phyloP scores from a whole-genome alignment of 2,329 filamentous ascomycete species.

The Beauveria medogensis region DNA sequence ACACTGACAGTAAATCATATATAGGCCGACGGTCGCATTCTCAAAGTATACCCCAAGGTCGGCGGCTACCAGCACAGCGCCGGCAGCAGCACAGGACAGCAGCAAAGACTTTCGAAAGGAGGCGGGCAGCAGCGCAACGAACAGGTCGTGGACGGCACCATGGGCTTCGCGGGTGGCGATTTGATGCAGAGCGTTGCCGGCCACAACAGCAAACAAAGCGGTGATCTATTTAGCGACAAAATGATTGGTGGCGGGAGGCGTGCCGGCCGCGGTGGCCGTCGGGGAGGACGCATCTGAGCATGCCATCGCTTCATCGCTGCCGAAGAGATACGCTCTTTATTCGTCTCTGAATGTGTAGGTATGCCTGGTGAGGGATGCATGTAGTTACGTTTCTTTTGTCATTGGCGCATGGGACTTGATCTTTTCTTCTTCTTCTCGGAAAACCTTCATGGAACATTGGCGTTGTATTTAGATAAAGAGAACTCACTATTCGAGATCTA shows the following conservation, averaged over 20 bases:
- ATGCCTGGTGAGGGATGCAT: background rate
- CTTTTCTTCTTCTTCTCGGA: background rate
- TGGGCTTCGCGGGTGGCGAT: constrained; percentile 42
- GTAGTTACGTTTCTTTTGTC: background rate
- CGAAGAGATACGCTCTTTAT: too few species aligned
- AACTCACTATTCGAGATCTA: background rate
- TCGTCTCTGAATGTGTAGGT: background rate
- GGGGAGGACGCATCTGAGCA: constrained; percentile 6
- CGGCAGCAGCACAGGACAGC: constrained; percentile 9
- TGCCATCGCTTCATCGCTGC: background rate
- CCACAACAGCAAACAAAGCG: background rate
- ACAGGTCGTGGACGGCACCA: constrained; percentile 43
- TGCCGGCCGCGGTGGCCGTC: constrained; percentile 16
- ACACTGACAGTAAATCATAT: background rate
- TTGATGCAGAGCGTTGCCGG: constrained; percentile 31
- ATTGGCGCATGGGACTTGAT: background rate
- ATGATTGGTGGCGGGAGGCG: constrained; percentile 22
- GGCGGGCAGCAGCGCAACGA: constrained; percentile 23
- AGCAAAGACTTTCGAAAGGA: constrained; percentile 14
- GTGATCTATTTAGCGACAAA: constrained; percentile 43
- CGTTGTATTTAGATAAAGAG: background rate
- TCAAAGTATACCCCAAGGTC: constrained; percentile 65
- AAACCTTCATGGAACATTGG: background rate
- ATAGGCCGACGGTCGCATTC: constrained; percentile 64
- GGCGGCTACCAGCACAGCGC: constrained; percentile 29